A percentile compares a stretch with the other conserved stretches of the same genome.
Evolutionary conservation across 257 asterid species (phyloP).

Genomic region (Solanum corneliomulleri): DNA sequence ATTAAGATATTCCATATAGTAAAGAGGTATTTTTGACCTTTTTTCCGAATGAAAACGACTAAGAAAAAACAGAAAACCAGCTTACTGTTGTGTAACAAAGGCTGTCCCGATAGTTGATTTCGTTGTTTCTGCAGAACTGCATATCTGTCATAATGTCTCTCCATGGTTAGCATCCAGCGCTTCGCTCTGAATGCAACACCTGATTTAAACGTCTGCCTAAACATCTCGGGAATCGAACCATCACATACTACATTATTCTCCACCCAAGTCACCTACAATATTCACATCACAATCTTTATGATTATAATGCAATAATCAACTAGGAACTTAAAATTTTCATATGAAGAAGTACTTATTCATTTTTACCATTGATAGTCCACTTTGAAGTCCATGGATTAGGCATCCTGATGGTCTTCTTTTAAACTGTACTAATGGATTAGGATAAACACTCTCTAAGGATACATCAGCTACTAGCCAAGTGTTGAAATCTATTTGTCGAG

Average conservation of each 20-base stretch:
- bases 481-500: constrained; percentile 18
- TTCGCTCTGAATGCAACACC: constrained; percentile 27
- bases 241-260: constrained; percentile 29
- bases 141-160: constrained; percentile 23
- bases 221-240: constrained; percentile 4
- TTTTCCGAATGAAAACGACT: neutral
- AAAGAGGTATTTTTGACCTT: neutral
- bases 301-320: neutral
- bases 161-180: constrained; percentile 44
- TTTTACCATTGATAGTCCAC: constrained; percentile 29
- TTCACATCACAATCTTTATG: neutral
- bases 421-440: constrained; percentile 11
- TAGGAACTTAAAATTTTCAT: neutral
- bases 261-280: constrained; percentile 45
- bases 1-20: neutral
- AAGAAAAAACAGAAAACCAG: neutral
- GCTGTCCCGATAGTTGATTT: neutral
- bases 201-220: constrained; percentile 11
- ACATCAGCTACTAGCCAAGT: constrained; percentile 52
- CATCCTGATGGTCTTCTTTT: constrained; percentile 57
- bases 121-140: constrained; percentile 10
- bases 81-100: constrained; percentile 10
- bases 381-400: constrained; percentile 31
- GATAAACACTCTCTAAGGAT: constrained; percentile 39
- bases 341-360: neutral